Evolutionary conservation across 179 eudicot species (phyloP), one percentile per base, ranked within the genome.

Genomic region (Silene vulgaris): DNA sequence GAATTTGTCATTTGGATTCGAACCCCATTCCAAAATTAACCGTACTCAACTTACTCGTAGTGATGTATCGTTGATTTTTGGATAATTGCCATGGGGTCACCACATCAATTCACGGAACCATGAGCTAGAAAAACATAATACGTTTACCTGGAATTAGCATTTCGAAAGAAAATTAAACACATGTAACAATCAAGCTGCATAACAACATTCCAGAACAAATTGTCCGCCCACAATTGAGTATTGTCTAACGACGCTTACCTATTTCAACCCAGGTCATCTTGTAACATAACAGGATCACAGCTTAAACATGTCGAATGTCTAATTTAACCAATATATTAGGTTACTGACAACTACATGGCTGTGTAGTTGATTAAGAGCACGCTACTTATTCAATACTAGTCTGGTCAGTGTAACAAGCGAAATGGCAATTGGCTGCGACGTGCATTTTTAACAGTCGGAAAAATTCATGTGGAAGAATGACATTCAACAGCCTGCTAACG

Each of bases 31-130:
- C 60, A 16, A 30, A 28, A 35, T 2, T 30, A 2, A 35, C 66
- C 37, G 5, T 32, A 7, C 45, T 32, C 26, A n/a, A 48, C 71
- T 45, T 23, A 29, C 8, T 16, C 8, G 21, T 17, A 8, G 54
- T 62, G 75, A 29, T 29, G 30, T 32, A 57, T 50, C 61, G 4
- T 57, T 71, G 71, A 32, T 50, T 1, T 50, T n/a, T 14, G 59
- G 17, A 6, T 45, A 57, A 57, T 6, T 12, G 56, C 66, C 43
- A 14, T 54, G 12, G 67, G 67, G 17, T 63, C 67, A 28, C 67
- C 67, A 12, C 67, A 63, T 40, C 63, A 30, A 30, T 52, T 50
- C 65, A 52, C 7, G 8, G 72, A 52, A 19, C 76, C 65, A 37
- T 7, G 26, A 21, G 45, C 57, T 50, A 11, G n/a, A 63, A 63